A percentile compares a stretch with the other conserved stretches of the same genome.
Conservation (phyloP, 257 asterid genomes). For the Catharanthus roseus region DNA sequence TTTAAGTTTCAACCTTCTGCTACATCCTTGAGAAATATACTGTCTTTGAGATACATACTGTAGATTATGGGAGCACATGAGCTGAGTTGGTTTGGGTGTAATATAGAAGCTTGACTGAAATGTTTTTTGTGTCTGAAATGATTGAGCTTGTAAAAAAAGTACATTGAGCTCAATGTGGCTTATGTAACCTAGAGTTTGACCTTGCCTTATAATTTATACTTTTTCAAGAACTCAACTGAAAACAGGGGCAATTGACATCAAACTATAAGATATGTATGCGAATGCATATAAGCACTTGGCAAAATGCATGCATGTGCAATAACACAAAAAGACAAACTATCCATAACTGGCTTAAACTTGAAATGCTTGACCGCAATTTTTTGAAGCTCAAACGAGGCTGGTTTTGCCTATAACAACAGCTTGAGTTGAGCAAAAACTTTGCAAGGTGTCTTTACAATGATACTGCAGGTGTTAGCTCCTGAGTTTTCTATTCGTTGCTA, state of each 20-base stretch:
- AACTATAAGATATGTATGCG: background rate
- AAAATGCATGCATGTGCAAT: background rate
- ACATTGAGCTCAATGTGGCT: background rate
- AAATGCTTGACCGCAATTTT: background rate
- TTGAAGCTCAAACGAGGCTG: background rate
- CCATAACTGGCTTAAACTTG: background rate
- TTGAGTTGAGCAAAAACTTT: background rate
- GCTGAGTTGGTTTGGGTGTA: background rate
- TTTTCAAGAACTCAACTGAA: too few species aligned
- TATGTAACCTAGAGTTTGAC: background rate
- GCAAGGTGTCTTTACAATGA: background rate
- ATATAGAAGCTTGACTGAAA: background rate
- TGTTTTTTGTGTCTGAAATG: background rate
- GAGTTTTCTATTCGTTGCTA: conserved; percentile 10
- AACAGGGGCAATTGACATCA: background rate
- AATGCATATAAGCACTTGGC: background rate
- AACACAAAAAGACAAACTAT: background rate
- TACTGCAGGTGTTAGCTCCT: conserved; percentile 1
- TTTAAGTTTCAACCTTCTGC: background rate
- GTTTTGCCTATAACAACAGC: background rate
- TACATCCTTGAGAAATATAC: background rate
- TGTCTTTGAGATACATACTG: background rate
- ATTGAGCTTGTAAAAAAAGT: background rate
- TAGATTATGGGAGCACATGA: too few species aligned
- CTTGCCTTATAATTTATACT: background rate